Conservation (phyloP, 805 yeast species). For the Isabelozyma pseudorhagii region DNA sequence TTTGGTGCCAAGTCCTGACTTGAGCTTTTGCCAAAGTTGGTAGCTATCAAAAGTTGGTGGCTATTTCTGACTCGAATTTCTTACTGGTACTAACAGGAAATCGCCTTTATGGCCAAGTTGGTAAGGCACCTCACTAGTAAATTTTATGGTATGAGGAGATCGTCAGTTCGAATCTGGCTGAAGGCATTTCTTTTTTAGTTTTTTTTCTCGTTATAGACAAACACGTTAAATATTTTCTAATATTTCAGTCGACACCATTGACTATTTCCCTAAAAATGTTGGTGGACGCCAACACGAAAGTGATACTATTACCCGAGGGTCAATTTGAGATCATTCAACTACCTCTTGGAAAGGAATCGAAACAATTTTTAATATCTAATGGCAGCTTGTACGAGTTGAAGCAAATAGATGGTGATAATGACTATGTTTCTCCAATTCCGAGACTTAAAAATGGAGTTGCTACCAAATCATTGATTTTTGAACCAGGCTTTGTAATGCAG, state of each 20-base stretch:
- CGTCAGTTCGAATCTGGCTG: constrained; percentile 3
- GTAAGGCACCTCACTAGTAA: constrained; percentile 3
- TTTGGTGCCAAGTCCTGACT: too few relatives aligned
- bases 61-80: too few relatives aligned
- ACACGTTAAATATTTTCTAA: neutral
- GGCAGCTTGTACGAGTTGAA: constrained; percentile 37
- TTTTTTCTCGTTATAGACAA: neutral
- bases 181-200: neutral
- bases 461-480: constrained; percentile 40
- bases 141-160: neutral
- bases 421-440: constrained; percentile 24
- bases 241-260: neutral
- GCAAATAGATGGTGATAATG: constrained; percentile 34
- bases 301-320: constrained; percentile 11
- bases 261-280: neutral
- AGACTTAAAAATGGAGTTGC: constrained; percentile 24
- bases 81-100: too few relatives aligned
- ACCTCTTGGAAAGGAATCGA: constrained; percentile 5
- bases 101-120: constrained; percentile 3
- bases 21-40: too few relatives aligned
- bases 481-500: constrained; percentile 39
- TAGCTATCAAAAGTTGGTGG: too few relatives aligned
- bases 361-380: constrained; percentile 5
- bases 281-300: constrained; percentile 8
- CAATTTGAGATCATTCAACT: constrained; percentile 7